Conservation (phyloP, 305 asterid genomes). For the Fraxinus sp. region DNA sequence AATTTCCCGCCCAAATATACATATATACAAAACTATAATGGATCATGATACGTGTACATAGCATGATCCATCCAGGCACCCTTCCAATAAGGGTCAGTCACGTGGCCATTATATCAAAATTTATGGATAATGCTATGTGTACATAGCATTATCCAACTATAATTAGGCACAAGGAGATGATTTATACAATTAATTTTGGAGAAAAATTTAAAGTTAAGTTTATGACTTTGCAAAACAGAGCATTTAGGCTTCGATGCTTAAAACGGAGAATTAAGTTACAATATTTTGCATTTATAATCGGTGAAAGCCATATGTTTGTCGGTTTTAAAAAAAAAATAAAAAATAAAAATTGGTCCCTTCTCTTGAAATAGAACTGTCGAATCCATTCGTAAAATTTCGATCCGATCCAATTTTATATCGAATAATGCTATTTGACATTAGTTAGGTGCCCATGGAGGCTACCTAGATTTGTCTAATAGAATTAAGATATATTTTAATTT, state of each 20-base stretch:
- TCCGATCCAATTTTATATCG: not conserved
- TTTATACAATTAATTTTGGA: not conserved
- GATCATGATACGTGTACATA: too few relatives aligned
- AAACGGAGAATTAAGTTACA: not conserved
- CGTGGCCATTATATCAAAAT: too few relatives aligned
- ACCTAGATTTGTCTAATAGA: too few relatives aligned
- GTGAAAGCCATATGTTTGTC: too few relatives aligned
- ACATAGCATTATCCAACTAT: too few relatives aligned
- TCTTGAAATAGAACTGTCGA: not conserved
- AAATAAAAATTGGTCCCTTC: not conserved
- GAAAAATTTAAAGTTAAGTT: not conserved
- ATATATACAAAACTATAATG: too few relatives aligned
- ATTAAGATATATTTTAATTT: too few relatives aligned
- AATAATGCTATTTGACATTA: not conserved
- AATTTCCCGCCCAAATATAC: not conserved
- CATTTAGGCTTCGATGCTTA: not conserved
- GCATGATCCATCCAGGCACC: too few relatives aligned
- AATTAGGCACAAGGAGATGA: not conserved
- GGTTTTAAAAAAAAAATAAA: too few relatives aligned
- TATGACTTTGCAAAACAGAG: not conserved
- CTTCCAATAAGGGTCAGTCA: too few relatives aligned
- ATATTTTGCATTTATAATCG: too few relatives aligned
- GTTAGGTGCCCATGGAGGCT: not conserved
- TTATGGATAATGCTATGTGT: too few relatives aligned
- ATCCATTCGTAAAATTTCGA: not conserved